Base-by-base conservation (phyloP, 75 land plant genomes). In the Ceratopteris richardii region DNA sequence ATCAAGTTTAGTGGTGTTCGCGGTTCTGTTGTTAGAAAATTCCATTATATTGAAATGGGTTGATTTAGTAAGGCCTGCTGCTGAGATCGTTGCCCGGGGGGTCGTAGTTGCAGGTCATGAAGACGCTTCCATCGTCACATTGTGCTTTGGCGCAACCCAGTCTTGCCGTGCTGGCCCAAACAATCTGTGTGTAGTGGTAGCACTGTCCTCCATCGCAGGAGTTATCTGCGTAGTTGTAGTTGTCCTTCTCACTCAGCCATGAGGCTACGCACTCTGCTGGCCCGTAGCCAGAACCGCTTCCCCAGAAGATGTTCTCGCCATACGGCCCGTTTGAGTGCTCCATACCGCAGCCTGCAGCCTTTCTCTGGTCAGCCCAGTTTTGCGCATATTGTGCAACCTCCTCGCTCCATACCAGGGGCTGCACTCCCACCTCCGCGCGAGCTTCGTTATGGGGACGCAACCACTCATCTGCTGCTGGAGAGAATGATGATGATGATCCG, bases 61-160 rank as follows among this genome's bases (percentile, higher is more conserved):
- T n/a, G n/a, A n/a, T n/a, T n/a, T n/a, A n/a, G n/a, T n/a, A n/a
- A n/a, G n/a, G n/a, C 51, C 64, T 25, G n/a, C n/a, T n/a, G n/a
- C n/a, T n/a, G n/a, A n/a, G n/a, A n/a, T n/a, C n/a, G n/a, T 83
- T 83, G 4, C 86, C 86, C 0, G 69, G 76, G 1, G 86, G 86
- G 57, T 76, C 74, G 46, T 83, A 80, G 61, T 67, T 80, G 54
- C 86, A 83, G 1, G 69, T 67, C 40, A 83, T 68, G 61, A 71
- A 80, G 14, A 31, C 33, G 52, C 65, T 75, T 6, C 77, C 83
- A 47, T 40, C 25, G 14, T 47, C 20, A 60, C 86, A 83, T 13
- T 24, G 18, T 12, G 64, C 73, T 18, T 60, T 46, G 11, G 68
- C 80, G 42, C 86, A 83, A 0, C 86, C 83, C 24, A 82, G 19